Base-by-base conservation (phyloP, 768 basidiomycete genomes). In the Lenzites betulinus region DNA sequence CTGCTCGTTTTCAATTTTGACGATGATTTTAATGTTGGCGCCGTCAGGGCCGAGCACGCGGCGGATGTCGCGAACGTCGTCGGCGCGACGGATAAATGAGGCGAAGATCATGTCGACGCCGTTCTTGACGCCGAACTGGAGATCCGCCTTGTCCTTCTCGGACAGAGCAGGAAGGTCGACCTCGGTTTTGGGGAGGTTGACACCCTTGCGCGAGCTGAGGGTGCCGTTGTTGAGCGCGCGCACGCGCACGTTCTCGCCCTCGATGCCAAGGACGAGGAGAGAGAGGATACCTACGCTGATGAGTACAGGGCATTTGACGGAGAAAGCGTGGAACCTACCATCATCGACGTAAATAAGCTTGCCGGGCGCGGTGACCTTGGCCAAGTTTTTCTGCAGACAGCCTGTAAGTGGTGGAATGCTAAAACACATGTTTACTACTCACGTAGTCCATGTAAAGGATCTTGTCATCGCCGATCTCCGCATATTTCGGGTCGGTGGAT, bases 1-100 rank as follows among this genome's bases (percentile, higher is more conserved):
- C 78, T 99, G 97, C 76, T 98, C 93, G 78, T 99, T 99, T 78
- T 99, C 97, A 66, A 99, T 98, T 79, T 99, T 99, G 78, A 96
- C 95, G 67, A 99, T 98, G 75, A 99, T 94, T 78, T 98, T 98
- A 83, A 99, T 95, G 78, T 78, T 88, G 56, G 93, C 91, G 58
- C 97, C 97, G 52, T 94, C 95, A 35, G 95, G 89, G 49, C 97
- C 97, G 66, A 99, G 88, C 63, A 95, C 92, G 51, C 86, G 82
- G 66, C 95, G 90, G 74, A 99, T 98, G 69, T 97, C 93, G 65
- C 79, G 83, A 72, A 99, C 95, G 73, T 99, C 97, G 68, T 97
- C 83, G 26, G 86, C 96, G 58, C 91, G 88, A 63, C 97, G 94
- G 76, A 99, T 98, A 76, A 98, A 99, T 3, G 97, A 98, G 7